Evolutionary conservation across 306 rosid genomes (phyloP).

Genomic region (Macrotyloma uniflorum): DNA sequence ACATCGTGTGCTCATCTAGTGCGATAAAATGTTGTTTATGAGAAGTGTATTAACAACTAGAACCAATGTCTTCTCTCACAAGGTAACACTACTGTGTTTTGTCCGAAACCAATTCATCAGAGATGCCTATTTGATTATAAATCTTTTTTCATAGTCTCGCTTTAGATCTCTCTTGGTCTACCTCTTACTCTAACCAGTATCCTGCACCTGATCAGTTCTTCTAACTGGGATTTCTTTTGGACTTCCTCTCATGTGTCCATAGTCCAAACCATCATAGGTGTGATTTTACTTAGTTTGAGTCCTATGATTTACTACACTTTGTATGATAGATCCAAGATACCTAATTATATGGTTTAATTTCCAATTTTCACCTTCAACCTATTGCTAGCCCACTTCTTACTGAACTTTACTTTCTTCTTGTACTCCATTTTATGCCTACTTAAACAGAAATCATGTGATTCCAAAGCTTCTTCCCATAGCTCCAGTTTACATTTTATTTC

Average conservation of each 20-base stretch:
- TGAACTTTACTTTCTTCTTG: background rate
- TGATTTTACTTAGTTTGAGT: background rate
- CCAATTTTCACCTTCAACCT: slow-evolving; percentile 16
- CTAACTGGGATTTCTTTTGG: background rate
- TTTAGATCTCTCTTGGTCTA: background rate
- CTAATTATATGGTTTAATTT: background rate
- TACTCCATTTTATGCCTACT: background rate
- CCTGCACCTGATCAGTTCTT: background rate
- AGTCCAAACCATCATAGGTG: background rate
- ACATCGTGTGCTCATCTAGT: background rate
- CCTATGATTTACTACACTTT: background rate
- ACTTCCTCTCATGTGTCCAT: background rate
- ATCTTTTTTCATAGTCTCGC: background rate
- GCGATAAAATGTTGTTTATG: background rate
- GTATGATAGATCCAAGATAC: background rate
- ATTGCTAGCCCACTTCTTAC: background rate
- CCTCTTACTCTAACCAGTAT: background rate
- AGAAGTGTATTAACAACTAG: background rate
- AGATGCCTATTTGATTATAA: background rate
- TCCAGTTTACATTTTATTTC: background rate
- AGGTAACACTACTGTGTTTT: background rate
- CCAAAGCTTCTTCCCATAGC: background rate
- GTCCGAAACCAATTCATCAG: background rate
- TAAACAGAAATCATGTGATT: background rate
- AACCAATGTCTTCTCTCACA: background rate